Base-by-base conservation (phyloP, 2,329 filamentous ascomycete genomes). In the Hypocreales sp. region DNA sequence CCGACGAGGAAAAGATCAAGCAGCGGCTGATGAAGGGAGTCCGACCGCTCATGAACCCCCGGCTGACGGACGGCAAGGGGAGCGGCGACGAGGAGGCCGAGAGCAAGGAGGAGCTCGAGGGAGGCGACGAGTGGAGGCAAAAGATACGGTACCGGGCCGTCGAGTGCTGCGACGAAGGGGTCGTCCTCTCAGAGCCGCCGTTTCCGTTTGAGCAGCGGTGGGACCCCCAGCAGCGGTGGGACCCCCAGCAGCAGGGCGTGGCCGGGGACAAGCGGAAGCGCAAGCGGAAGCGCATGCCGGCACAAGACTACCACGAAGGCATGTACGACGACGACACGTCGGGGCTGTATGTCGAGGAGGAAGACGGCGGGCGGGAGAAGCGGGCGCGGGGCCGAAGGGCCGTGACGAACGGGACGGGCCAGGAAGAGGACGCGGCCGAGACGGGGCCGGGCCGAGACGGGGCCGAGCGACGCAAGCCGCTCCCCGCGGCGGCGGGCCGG, bases 151-250 rank as follows among this genome's bases (percentile, higher is more conserved):
- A 92, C 34, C 67, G 69, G 15, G 86, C 82, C 14, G 80, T 92
- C 1, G 87, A 95, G 48, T 94, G 86, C 50, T 71, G 73, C 35
- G 64, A 79, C n/a, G 67, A 79, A 17, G 67, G 63, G 5, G 55
- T 82, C 21, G 56, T 66, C 18, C 59, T 92, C 24, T 79, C 68
- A 28, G 67, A 80, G 19, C 86, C 87, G 0, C 81, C 86, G 0
- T 94, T 92, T 43, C 86, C 86, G 0, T 94, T 94, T 48, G 61
- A 79, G 11, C 84, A 94, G 48, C 69, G 80, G 25, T 94, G 86
- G 87, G 82, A 92, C 49, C 66, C 70, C 4, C 76, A 83, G 34
- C 79, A 86, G 41, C 55, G n/a, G n/a, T n/a, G n/a, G n/a, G n/a
- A n/a, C n/a, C n/a, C n/a, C n/a, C n/a, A n/a, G n/a, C n/a, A n/a